A percentile compares a stretch with the other conserved stretches of the same genome.
These are phyloP conservation scores for Phytophthora aleatoria DNA, from an alignment of 352 stramenopile species.

Conservation along the genomic window DNA sequence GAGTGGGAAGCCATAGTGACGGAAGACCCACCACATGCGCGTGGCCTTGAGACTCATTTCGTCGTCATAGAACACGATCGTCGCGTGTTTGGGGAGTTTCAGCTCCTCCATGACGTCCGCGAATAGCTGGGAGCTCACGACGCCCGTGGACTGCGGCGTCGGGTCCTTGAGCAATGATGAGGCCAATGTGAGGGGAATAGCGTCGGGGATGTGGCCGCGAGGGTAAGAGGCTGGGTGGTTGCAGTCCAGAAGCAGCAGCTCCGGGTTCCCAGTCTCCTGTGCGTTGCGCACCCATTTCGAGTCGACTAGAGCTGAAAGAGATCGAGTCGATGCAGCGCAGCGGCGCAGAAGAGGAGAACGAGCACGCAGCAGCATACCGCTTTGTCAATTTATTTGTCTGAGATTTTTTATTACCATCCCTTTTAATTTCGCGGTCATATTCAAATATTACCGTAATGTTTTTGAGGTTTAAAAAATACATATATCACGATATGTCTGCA, in stretches of 20 bases:
- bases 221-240: slow-evolving; percentile 57
- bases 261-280: slow-evolving; percentile 15
- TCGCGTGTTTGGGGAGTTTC: slow-evolving; percentile 50
- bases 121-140: slow-evolving; percentile 54
- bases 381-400: no score
- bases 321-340: slow-evolving; percentile 3
- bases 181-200: slow-evolving; percentile 48
- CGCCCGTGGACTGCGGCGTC: slow-evolving; percentile 45
- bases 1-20: slow-evolving; percentile 73
- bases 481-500: no score
- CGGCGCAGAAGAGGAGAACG: slow-evolving; percentile 1
- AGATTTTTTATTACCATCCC: no score
- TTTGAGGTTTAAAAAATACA: no score
- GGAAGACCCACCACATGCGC: slow-evolving; percentile 83
- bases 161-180: slow-evolving; percentile 58
- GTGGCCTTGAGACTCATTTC: slow-evolving; percentile 68
- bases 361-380: slow-evolving; percentile 2
- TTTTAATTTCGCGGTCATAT: no score
- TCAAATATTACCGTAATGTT: no score
- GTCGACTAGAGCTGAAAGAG: slow-evolving; percentile 46
- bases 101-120: slow-evolving; percentile 46
- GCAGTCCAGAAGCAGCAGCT: slow-evolving; percentile 60
- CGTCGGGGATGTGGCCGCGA: slow-evolving; percentile 55
- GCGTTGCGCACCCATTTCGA: slow-evolving; percentile 44
- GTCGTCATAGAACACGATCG: slow-evolving; percentile 84